Evolutionary conservation across 2,329 filamentous ascomycete species (phyloP).

Genomic region (Trichoderma pleuroti): DNA sequence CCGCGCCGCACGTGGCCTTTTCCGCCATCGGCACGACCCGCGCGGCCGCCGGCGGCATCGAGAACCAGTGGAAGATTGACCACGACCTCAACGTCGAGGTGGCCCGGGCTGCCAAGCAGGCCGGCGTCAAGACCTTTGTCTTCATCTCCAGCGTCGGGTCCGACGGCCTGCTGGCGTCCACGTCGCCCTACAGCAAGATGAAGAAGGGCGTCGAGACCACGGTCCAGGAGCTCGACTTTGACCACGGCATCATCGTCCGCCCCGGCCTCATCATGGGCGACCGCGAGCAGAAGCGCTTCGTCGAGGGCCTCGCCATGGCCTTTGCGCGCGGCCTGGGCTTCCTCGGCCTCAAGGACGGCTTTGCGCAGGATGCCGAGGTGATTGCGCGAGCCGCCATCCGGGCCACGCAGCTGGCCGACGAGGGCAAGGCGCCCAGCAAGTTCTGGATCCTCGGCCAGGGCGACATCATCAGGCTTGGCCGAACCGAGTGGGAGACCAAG

Average conservation of each 20-base stretch:
- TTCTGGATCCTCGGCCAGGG: slow-evolving; percentile 57
- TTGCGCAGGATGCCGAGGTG: slow-evolving; percentile 70
- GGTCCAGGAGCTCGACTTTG: slow-evolving; percentile 68
- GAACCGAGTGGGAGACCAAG: slow-evolving; percentile 57
- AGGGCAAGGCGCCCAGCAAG: slow-evolving; percentile 57
- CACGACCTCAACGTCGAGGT: slow-evolving; percentile 80
- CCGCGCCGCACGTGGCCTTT: slow-evolving; percentile 63
- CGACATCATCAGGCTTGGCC: slow-evolving; percentile 67
- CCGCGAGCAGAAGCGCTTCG: slow-evolving; percentile 57
- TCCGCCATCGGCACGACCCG: slow-evolving; percentile 79
- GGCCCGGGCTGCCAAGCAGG: slow-evolving; percentile 68
- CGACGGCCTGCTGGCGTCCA: slow-evolving; percentile 36
- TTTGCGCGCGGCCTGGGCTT: slow-evolving; percentile 55
- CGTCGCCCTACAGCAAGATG: slow-evolving; percentile 62
- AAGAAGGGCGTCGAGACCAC: slow-evolving; percentile 84
- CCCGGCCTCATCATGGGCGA: slow-evolving; percentile 75
- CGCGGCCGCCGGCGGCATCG: slow-evolving; percentile 68
- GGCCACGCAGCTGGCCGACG: slow-evolving; percentile 55
- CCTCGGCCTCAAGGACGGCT: slow-evolving; percentile 58
- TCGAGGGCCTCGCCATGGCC: slow-evolving; percentile 55
- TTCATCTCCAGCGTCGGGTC: slow-evolving; percentile 63
- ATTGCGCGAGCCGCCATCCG: slow-evolving; percentile 66
- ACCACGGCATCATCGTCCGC: slow-evolving; percentile 68
- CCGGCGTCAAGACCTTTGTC: slow-evolving; percentile 71
- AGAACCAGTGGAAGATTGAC: slow-evolving; percentile 82